Evolutionary conservation across 2,329 filamentous ascomycete genomes (phyloP).

Genomic region (Alternaria brassicae): DNA sequence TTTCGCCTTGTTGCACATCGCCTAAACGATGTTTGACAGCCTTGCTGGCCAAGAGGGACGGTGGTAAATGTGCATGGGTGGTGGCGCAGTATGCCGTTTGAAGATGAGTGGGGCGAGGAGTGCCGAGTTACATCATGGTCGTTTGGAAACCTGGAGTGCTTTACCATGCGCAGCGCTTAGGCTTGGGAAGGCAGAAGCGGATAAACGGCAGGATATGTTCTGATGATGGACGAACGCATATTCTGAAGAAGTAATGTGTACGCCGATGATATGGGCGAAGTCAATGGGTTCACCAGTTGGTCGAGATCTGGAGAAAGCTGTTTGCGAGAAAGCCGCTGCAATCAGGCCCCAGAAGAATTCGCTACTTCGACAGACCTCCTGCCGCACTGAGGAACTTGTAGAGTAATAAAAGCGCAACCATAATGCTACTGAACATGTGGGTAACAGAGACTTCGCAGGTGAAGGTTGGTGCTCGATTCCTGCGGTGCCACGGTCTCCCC

Average conservation of each 20-base stretch:
- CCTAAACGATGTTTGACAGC: conserved; percentile 23
- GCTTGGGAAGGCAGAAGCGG: conserved; percentile 4
- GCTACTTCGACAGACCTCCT: not conserved
- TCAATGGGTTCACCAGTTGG: not conserved
- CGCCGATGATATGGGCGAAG: not conserved
- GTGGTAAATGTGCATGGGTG: conserved; percentile 9
- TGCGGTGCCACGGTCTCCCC: not conserved
- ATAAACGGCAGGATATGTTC: not conserved
- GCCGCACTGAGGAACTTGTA: no score
- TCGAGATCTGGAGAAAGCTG: not conserved
- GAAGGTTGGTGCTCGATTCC: not conserved
- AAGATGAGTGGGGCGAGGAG: conserved; percentile 31
- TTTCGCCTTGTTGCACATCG: conserved; percentile 16
- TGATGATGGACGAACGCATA: not conserved
- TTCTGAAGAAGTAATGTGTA: not conserved
- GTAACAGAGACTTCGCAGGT: not conserved
- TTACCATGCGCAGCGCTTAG: conserved; percentile 13
- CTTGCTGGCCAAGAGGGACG: conserved; percentile 17
- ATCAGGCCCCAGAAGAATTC: not conserved
- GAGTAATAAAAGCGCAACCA: not conserved
- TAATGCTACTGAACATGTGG: not conserved
- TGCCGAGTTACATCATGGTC: conserved; percentile 30
- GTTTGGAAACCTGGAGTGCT: conserved; percentile 40
- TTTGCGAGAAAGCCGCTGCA: not conserved
- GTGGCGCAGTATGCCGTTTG: conserved; percentile 32